Evolutionary conservation across 164 flowering plant genomes (phyloP), one percentile per base, ranked within the genome.

Genomic region (Piper betle): DNA sequence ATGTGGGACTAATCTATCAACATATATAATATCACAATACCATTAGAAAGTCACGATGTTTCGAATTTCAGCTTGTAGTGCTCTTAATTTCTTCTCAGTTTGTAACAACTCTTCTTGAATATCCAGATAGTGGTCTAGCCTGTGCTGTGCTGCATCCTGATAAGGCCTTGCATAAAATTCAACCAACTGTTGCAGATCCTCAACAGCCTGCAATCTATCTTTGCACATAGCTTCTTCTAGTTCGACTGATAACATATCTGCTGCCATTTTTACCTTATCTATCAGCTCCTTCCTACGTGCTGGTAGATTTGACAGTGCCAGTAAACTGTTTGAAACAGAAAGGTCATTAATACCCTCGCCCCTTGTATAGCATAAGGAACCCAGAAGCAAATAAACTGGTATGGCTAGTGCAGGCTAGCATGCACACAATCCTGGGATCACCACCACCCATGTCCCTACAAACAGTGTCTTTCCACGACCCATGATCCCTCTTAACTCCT

Each of bases 191-290:
- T 78, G 83, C 67, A 86, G 63, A 69, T 78, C 68, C 37, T 40
- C 62, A 37, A 68, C 39, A 11, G 79, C 61, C 61, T 79, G 70
- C 39, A 41, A 48, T 58, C 82, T 79, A 73, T 72, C 97, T 66
- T 84, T 85, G 57, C 77, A 82, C 98, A 93, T 93, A 42, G 96
- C 90, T 42, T 79, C 84, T 65, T 87, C 92, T 19, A 93, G 71
- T 68, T 93, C 85, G n/a, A 78, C 71, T 16, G 84, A 84, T 63
- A 90, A 72, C 37, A 76, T 77, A 75, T 86, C 86, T 1, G 86
- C 92, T 12, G 79, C 72, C 69, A 75, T 80, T 50, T 74, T 84
- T 71, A 90, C 96, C 74, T 90, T 87, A 13, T 83, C 79, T 25
- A 77, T 64, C 75, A 81, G 64, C 65, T 46, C 72, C 66, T 74